phyloP scores from a whole-genome alignment of 768 basidiomycete genomes.

The Termitomyces sp. region DNA sequence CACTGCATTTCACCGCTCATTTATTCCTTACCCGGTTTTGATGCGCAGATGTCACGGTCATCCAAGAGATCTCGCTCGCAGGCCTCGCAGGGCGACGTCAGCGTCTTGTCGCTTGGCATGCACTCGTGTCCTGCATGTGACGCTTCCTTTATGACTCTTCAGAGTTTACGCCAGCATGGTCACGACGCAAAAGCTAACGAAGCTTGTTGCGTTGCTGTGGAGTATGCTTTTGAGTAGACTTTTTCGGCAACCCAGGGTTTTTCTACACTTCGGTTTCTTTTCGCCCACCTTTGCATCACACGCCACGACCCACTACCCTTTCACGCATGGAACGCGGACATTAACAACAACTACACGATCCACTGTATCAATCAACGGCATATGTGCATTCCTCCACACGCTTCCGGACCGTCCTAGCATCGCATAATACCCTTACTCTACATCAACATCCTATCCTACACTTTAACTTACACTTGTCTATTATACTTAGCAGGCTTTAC shows the following conservation, averaged over 20 bases:
- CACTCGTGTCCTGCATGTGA: conserved; percentile 79
- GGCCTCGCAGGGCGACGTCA: conserved; percentile 28
- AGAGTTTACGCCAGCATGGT: conserved; percentile 61
- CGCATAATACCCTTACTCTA: conserved; percentile 14
- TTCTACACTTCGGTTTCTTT: conserved; percentile 5
- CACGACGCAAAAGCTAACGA: conserved; percentile 50
- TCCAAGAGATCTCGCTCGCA: conserved; percentile 56
- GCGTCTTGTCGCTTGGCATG: conserved; percentile 38
- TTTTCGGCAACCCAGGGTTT: background rate
- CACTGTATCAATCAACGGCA: conserved; percentile 17
- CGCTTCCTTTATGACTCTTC: conserved; percentile 55
- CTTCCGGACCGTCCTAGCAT: conserved; percentile 8
- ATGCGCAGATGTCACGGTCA: conserved; percentile 42
- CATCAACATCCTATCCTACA: conserved; percentile 6
- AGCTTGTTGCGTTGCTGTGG: conserved; percentile 71
- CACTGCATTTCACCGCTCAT: background rate
- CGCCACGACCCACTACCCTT: conserved; percentile 3
- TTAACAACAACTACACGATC: conserved; percentile 12
- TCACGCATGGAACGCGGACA: conserved; percentile 8
- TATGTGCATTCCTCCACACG: conserved; percentile 11
- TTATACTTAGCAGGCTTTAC: conserved; percentile 5
- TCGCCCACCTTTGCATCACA: conserved; percentile 4
- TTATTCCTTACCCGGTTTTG: conserved; percentile 9
- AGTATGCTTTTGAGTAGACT: conserved; percentile 61
- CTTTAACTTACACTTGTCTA: conserved; percentile 11